Evolutionary conservation across 2,329 filamentous ascomycete genomes (phyloP), one percentile per base, ranked within the genome.

Genomic region (Aspergillus sp.): DNA sequence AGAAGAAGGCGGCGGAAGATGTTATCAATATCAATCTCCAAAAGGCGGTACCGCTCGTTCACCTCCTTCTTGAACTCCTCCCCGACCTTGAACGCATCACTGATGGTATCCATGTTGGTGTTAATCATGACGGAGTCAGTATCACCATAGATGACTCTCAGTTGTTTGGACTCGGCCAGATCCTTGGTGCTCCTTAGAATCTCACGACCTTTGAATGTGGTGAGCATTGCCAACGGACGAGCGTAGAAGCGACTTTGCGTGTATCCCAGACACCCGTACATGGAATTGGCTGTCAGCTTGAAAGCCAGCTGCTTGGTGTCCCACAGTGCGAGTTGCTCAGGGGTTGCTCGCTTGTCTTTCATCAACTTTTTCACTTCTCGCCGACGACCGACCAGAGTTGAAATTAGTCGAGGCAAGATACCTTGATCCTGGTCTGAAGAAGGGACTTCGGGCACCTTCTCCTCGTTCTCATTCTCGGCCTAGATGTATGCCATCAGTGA

Each of bases 41-140:
- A 84, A 54, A 97, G 84, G 70, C 84, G 90, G 77, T 99, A 99
- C 63, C 90, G 88, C 68, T 96, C 91, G 72, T 99, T 99, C 78
- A 99, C 95, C 24, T 91, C 87, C 69, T 87, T 89, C 79, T 97
- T 98, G 83, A 99, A 98, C 63, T 98, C 92, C 49, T 92, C 88
- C 58, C 95, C 96, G 54, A 99, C 90, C 72, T 90, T 93, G 68
- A 97, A 81, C 1, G 95, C 95, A 69, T 96, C 92, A 32, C 90
- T 87, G 31, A 98, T 90, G 66, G 90, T 96, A 77, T 97, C 91
- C 57, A 95, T 92, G 71, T 98, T 98, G 64, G 95, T 96, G 72
- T 99, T 99, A 81, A 99, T 98, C 95, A 99, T 99, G 78, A 99
- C 95, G 9, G 95, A 99, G 77, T 99, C 95, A 12, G 95, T 99